phyloP scores from a whole-genome alignment of 2,329 filamentous ascomycete genomes.

The Ophiostoma quercus region DNA sequence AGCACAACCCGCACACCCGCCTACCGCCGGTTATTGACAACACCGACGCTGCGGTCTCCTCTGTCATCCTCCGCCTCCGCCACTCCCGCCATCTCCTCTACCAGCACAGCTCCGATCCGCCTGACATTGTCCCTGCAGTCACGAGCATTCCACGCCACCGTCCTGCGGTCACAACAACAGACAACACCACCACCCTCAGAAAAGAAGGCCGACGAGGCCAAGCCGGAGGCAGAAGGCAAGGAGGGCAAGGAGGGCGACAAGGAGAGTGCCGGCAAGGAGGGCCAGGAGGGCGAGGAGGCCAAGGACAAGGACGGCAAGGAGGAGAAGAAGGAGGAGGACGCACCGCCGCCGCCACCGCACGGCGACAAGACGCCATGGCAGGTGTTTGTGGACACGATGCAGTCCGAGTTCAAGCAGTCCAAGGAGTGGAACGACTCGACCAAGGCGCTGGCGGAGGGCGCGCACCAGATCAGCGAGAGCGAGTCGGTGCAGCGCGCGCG shows the following conservation, averaged over 20 bases:
- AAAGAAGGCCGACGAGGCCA: conserved; percentile 24
- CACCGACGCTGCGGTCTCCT: conserved; percentile 28
- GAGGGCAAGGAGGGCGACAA: conserved; percentile 35
- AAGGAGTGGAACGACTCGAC: conserved; percentile 99
- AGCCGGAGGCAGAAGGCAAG: conserved; percentile 41
- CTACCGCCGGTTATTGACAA: conserved; percentile 44
- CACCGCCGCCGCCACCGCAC: conserved; percentile 86
- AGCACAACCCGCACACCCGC: conserved; percentile 43
- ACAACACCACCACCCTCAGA: conserved; percentile 25
- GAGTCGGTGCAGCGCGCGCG: conserved; percentile 82
- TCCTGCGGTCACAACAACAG: conserved; percentile 28
- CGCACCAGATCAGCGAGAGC: conserved; percentile 88
- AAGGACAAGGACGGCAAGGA: conserved; percentile 46
- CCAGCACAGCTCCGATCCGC: conserved; percentile 39
- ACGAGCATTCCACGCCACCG: conserved; percentile 37
- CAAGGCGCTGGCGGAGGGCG: conserved; percentile 83
- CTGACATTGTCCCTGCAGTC: conserved; percentile 29
- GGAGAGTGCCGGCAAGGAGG: conserved; percentile 32
- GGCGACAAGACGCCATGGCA: conserved; percentile 98
- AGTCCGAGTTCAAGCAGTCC: conserved; percentile 87
- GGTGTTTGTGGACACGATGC: conserved; percentile 96
- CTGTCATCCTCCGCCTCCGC: conserved; percentile 31
- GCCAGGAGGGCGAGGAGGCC: conserved; percentile 40
- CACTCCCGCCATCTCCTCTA: conserved; percentile 35
- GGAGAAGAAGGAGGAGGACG: conserved; percentile 51